Base-by-base conservation (phyloP, 169 alveolate genomes). In the Eimeria maxima region DNA sequence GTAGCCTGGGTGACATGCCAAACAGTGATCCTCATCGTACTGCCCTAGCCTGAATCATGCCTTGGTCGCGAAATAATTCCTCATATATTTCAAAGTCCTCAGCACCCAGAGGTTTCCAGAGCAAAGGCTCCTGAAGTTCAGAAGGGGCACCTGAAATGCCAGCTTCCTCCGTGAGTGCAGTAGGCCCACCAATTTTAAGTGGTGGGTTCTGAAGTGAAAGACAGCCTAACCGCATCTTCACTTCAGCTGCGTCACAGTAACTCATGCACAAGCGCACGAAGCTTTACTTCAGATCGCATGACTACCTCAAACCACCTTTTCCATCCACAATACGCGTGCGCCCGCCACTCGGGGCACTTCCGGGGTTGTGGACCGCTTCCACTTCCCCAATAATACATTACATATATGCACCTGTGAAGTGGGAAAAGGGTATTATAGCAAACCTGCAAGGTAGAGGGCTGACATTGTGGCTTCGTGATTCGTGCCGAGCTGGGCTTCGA, bases 381-480 rank as follows among this genome's bases (percentile, higher is more conserved):
- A 13, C n/a, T 47, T 45, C 24, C 88, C 42, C 29, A 3, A 53
- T 20, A 18, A 13, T 44, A 67, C 88, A 67, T 78, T 78, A 67
- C 67, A 10, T 16, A 42, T 78, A 7, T 44, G 10, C n/a, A 16
- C 38, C 1, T 22, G 65, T 22, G 45, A 24, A 45, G 65, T 13
- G 13, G 27, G 33, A 14, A 7, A 24, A 78, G 27, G 67, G 65
- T 33, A 29, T 60, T 38, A 29, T 24, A 44, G 81, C 96, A 29
- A 44, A 94, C 96, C 96, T 33, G 91, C 90, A 24, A 94, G 89
- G 65, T 65, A 94, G 71, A 94, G 96, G 60, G 94, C 78, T 16
- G 96, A 94, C 38, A 94, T 76, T 24, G 96, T 94, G 29, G 94
- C 94, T 50, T 88, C 94, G 47, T 94, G 96, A 57, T 94, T 81